A percentile compares a stretch with the other conserved stretches of the same genome.
These are phyloP conservation scores for Aspergillus sergii DNA, from an alignment of 2,329 filamentous ascomycete species.

Conservation along the genomic window DNA sequence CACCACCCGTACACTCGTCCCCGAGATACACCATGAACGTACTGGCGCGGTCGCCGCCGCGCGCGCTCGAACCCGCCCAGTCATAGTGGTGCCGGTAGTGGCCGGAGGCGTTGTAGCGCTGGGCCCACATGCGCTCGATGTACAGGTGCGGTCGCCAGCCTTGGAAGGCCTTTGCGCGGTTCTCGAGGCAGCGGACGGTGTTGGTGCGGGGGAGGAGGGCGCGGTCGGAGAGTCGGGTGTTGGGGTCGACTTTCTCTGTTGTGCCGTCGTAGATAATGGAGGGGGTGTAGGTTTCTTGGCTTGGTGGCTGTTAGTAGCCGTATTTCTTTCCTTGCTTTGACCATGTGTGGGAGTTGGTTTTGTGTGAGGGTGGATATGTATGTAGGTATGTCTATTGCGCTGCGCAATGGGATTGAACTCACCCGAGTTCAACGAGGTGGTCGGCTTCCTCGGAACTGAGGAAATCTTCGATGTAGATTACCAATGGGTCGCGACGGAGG, in stretches of 20 bases:
- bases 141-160: conserved; percentile 62
- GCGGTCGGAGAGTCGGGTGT: conserved; percentile 56
- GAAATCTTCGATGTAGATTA: conserved; percentile 63
- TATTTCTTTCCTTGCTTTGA: background rate
- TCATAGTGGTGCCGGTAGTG: conserved; percentile 65
- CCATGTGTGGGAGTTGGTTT: no score
- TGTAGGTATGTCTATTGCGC: background rate
- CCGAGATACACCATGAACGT: conserved; percentile 66
- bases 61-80: conserved; percentile 50
- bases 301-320: background rate
- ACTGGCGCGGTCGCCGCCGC: conserved; percentile 50
- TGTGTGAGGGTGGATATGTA: background rate
- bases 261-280: conserved; percentile 58
- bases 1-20: conserved; percentile 58
- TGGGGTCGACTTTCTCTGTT: conserved; percentile 50
- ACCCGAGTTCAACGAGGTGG: conserved; percentile 59
- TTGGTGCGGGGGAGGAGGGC: conserved; percentile 50
- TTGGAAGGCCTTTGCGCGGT: conserved; percentile 60
- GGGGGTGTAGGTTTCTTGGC: conserved; percentile 50
- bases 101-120: conserved; percentile 60
- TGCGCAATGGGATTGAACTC: background rate
- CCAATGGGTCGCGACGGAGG: conserved; percentile 55
- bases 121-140: conserved; percentile 63
- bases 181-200: conserved; percentile 61
- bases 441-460: conserved; percentile 51